phyloP scores from a whole-genome alignment of 306 rosid genomes.

The Betula pendula region DNA sequence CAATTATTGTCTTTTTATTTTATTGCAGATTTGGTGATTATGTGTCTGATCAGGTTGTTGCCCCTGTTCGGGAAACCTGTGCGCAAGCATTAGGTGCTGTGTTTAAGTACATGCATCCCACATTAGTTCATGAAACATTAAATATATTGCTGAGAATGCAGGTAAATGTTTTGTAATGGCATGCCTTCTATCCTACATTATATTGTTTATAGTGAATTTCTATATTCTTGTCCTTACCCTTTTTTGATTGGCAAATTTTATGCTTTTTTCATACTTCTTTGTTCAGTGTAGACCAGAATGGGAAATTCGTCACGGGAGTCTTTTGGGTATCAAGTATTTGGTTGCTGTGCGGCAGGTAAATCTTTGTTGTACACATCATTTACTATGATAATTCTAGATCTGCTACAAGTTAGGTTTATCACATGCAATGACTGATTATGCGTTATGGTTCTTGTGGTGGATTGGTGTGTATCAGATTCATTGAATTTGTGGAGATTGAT shows the following conservation, averaged over 20 bases:
- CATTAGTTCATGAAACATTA: conserved; percentile 77
- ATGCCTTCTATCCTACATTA: conserved; percentile 17
- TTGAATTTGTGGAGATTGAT: background rate
- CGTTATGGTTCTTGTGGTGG: background rate
- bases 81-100: conserved; percentile 95
- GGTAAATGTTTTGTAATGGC: conserved; percentile 60
- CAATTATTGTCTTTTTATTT: conserved; percentile 28
- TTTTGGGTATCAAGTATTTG: conserved; percentile 90
- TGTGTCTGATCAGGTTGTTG: conserved; percentile 99
- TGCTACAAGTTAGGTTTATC: no score
- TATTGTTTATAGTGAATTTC: conserved; percentile 20
- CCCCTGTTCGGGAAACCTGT: conserved; percentile 98
- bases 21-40: conserved; percentile 95
- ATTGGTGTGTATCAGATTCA: background rate
- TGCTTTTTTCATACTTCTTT: conserved; percentile 49
- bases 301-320: conserved; percentile 99
- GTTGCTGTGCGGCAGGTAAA: conserved; percentile 92
- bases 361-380: conserved; percentile 14
- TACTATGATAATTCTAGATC: no score
- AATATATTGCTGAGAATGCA: conserved; percentile 91
- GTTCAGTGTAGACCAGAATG: conserved; percentile 98
- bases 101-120: conserved; percentile 90
- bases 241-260: conserved; percentile 35
- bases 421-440: background rate
- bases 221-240: conserved; percentile 10